A percentile compares a stretch with the other conserved stretches of the same genome.
These are phyloP conservation scores for Ramalina peruviana DNA, from an alignment of 495 filamentous ascomycete genomes.

Conservation along the genomic window DNA sequence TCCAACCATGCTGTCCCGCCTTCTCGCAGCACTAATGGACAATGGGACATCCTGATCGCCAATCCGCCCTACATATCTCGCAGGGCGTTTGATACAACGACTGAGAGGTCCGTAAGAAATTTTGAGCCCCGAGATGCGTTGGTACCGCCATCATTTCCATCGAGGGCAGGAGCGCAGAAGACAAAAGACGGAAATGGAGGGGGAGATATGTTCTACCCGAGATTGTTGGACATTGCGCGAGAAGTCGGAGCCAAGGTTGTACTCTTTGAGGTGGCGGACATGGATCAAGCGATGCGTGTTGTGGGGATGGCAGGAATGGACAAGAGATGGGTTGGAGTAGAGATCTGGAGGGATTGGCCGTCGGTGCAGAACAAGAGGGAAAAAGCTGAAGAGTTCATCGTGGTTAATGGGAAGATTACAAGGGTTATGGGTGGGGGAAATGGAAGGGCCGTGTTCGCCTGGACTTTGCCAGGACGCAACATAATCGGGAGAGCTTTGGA, in stretches of 20 bases:
- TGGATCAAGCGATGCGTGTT: conserved; percentile 20
- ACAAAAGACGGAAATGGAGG: neutral
- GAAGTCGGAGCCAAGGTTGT: neutral
- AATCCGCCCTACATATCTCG: conserved; percentile 89
- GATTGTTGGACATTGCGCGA: conserved; percentile 2
- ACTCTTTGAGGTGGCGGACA: conserved; percentile 14
- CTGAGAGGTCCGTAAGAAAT: conserved; percentile 57
- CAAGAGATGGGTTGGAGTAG: conserved; percentile 13
- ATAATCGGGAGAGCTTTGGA: no score
- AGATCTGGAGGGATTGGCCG: conserved; percentile 46
- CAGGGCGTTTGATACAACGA: conserved; percentile 40
- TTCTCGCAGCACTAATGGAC: neutral
- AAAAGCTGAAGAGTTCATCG: conserved; percentile 7
- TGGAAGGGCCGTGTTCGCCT: conserved; percentile 17
- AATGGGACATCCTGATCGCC: conserved; percentile 60
- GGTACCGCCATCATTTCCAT: conserved; percentile 38
- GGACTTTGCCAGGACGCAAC: no score
- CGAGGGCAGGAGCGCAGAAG: neutral
- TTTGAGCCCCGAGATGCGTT: conserved; percentile 70
- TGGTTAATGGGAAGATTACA: conserved; percentile 1
- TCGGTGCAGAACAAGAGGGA: conserved; percentile 26
- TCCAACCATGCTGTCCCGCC: neutral
- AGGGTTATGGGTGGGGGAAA: conserved; percentile 8
- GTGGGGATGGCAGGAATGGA: conserved; percentile 12
- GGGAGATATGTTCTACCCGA: conserved; percentile 13